These are phyloP conservation scores for Plectosphaerella sp. DNA, from an alignment of 2,329 filamentous ascomycete species.

Conservation along the genomic window DNA sequence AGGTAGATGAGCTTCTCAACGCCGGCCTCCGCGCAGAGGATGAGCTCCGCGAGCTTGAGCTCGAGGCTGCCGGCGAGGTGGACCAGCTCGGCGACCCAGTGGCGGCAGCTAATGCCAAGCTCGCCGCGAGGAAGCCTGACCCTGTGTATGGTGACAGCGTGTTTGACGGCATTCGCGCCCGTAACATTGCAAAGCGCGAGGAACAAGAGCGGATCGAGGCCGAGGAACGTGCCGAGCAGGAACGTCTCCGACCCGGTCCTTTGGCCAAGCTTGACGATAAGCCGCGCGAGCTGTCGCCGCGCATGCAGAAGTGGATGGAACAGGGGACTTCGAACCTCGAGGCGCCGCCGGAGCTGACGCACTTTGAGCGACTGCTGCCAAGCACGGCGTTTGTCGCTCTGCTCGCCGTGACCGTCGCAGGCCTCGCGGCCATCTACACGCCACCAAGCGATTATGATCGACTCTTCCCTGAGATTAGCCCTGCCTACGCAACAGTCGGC, in stretches of 20 bases:
- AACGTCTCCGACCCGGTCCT: conserved; percentile 26
- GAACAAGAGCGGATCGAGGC: conserved; percentile 39
- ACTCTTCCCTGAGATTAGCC: conserved; percentile 56
- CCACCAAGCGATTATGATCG: conserved; percentile 31
- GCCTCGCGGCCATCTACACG: conserved; percentile 43
- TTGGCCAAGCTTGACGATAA: conserved; percentile 32
- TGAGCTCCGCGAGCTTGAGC: conserved; percentile 51
- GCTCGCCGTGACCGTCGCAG: conserved; percentile 36
- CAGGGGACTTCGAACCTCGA: conserved; percentile 45
- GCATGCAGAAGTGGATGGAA: conserved; percentile 35
- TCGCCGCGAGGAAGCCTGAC: conserved; percentile 25
- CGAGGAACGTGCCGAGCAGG: conserved; percentile 28
- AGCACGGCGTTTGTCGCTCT: conserved; percentile 43
- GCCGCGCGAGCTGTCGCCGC: conserved; percentile 30
- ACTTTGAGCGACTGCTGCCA: conserved; percentile 52
- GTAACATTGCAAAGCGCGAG: conserved; percentile 44
- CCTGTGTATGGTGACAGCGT: conserved; percentile 54
- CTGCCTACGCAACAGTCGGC: conserved; percentile 60
- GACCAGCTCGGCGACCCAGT: conserved; percentile 13
- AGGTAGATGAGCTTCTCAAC: conserved; percentile 57
- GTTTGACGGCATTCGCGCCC: conserved; percentile 52
- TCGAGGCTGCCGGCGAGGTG: conserved; percentile 17
- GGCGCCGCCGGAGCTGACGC: conserved; percentile 45
- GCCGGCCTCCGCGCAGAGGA: conserved; percentile 59
- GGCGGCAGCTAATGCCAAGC: conserved; percentile 9